Conservation (phyloP, 1,284 basidiomycete genomes). For the Rhodotorula sp. region DNA sequence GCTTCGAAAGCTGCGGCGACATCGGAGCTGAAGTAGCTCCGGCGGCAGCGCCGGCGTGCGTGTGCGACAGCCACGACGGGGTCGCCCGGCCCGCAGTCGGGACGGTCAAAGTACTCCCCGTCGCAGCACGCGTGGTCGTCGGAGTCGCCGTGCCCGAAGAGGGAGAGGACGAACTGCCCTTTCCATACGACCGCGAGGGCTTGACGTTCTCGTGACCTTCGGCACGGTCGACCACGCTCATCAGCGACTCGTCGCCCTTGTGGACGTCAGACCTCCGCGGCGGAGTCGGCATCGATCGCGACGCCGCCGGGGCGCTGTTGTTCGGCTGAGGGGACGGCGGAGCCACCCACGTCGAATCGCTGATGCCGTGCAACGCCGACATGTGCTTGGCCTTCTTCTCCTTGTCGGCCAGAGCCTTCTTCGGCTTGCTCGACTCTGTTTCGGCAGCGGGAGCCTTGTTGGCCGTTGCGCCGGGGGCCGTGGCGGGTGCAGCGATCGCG, state of each 20-base stretch:
- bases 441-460: too few species aligned
- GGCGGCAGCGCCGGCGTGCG: background rate
- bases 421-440: constrained; percentile 5
- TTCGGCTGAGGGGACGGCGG: constrained; percentile 5
- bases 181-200: constrained; percentile 25
- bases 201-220: constrained; percentile 23
- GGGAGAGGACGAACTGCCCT: background rate
- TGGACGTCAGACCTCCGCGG: constrained; percentile 7
- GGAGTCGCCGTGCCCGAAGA: background rate
- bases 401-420: constrained; percentile 22
- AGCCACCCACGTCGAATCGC: constrained; percentile 29
- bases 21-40: background rate
- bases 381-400: constrained; percentile 28
- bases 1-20: constrained; percentile 23
- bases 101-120: background rate
- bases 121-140: background rate
- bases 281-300: constrained; percentile 1
- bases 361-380: constrained; percentile 23
- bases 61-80: background rate
- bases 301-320: background rate
- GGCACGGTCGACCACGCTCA: constrained; percentile 34
- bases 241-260: constrained; percentile 29
- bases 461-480: background rate
- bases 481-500: background rate
- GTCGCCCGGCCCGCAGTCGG: background rate